These are phyloP conservation scores for Botrytis cinerea DNA, from an alignment of 2,329 filamentous ascomycete species.

Conservation along the genomic window DNA sequence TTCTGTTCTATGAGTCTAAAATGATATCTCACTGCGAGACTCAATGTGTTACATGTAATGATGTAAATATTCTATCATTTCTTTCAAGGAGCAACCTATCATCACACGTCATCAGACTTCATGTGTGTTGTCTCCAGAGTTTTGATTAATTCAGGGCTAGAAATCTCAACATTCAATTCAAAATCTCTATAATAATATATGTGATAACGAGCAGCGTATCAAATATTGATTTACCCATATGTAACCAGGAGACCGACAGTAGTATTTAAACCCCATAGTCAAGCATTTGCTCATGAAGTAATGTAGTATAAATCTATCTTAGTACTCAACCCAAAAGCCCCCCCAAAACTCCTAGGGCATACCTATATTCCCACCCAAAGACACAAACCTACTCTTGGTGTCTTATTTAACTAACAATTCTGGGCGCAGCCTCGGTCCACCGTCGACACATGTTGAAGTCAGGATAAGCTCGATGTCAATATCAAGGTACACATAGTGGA, in stretches of 20 bases:
- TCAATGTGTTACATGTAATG: background rate
- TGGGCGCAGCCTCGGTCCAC: background rate
- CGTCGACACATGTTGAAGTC: background rate
- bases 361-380: background rate
- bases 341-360: background rate
- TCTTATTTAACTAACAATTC: background rate
- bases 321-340: background rate
- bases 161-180: background rate
- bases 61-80: background rate
- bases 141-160: no score
- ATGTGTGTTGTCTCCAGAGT: background rate
- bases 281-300: background rate
- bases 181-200: background rate
- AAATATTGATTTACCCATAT: background rate
- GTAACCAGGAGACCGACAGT: no score
- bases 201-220: rapidly evolving
- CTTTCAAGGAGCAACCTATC: background rate
- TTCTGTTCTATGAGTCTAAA: background rate
- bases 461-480: background rate
- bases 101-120: background rate
- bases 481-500: background rate
- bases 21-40: background rate
- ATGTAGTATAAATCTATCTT: background rate
- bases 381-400: background rate
- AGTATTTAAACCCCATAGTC: background rate